phyloP scores from a whole-genome alignment of 192 early-diverging fungal species.

The Coemansia sp. region DNA sequence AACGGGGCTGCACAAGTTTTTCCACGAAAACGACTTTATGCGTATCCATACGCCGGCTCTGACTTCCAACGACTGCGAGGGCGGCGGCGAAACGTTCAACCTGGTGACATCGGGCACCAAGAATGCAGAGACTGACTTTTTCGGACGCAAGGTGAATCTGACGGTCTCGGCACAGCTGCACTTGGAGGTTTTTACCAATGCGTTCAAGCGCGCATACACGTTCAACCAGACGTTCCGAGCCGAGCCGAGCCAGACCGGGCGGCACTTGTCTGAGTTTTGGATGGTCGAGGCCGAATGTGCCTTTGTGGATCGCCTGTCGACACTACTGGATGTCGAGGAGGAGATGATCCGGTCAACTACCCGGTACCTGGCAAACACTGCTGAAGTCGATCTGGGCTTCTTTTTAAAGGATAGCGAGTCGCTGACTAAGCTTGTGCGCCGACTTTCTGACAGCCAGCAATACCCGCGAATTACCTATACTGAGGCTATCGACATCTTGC shows the following conservation, averaged over 20 bases:
- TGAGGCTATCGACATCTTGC: slow-evolving; percentile 71
- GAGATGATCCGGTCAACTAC: slow-evolving; percentile 59
- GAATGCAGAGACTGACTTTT: slow-evolving; percentile 50
- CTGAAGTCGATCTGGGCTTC: slow-evolving; percentile 50
- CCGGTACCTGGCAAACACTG: slow-evolving; percentile 54
- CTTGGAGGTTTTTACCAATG: slow-evolving; percentile 69
- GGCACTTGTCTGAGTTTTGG: slow-evolving; percentile 92
- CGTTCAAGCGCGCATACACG: slow-evolving; percentile 75
- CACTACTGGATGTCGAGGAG: slow-evolving; percentile 71
- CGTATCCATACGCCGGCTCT: slow-evolving; percentile 79
- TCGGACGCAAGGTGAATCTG: slow-evolving; percentile 68
- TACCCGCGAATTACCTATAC: slow-evolving; percentile 75
- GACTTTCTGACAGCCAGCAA: slow-evolving; percentile 35
- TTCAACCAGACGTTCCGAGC: slow-evolving; percentile 83
- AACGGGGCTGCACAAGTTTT: slow-evolving; percentile 70
- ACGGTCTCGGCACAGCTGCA: slow-evolving; percentile 89
- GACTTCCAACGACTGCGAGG: slow-evolving; percentile 87
- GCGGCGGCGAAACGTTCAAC: slow-evolving; percentile 82
- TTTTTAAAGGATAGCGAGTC: slow-evolving; percentile 59
- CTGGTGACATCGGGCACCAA: slow-evolving; percentile 24
- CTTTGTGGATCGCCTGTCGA: slow-evolving; percentile 61
- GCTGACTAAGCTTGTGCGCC: slow-evolving; percentile 29
- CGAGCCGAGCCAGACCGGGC: slow-evolving; percentile 74
- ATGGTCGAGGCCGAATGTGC: slow-evolving; percentile 90
- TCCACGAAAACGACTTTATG: slow-evolving; percentile 68